Evolutionary conservation across 331 rosid species (phyloP), one percentile per base, ranked within the genome.

Genomic region (Pyrus hybrid): DNA sequence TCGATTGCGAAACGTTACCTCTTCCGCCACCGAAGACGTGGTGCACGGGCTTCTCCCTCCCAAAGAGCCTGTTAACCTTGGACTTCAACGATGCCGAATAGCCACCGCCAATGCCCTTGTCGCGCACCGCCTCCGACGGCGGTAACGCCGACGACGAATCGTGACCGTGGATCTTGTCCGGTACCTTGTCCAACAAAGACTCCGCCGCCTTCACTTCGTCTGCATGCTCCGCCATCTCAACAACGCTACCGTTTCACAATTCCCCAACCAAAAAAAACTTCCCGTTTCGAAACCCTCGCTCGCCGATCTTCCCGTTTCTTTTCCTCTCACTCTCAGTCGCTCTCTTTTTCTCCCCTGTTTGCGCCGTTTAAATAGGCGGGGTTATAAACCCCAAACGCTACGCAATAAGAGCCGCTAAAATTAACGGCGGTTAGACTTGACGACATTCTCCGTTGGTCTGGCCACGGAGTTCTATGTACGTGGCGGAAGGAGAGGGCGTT

Each of bases 11-110:
- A 73, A 43, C 73, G 66, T 78, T 43, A 92, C 99, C 91, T 88
- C 88, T 92, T 83, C 99, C 99, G 1, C 97, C 99, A 13, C 99
- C 99, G 13, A 95, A 71, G 71, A 89, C 96, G 66, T 77, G 70
- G 85, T 95, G 97, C 72, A 95, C 83, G 6, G 97, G 92, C 54
- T 53, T 84, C 71, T 92, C 99, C 82, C 97, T 85, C 22, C 99
- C 99, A 47, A 94, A 94, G 57, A 92, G 87, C 83, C 92, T 87
- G 87, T 37, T 86, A 72, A 82, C 80, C 85, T 89, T 86, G 60
- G 77, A 6, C 87, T 94, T 83, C 11, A 84, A 12, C 63, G 90
- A 73, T 33, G 85, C 62, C 0, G 89, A 20, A 58, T 78, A 32
- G 3, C 20, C 67, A 8, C 41, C 25, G 22, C 72, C 58, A 7